Percentiles rank a stretch among this genome's conserved stretches.
These are phyloP conservation scores for Paramecium primaurelia DNA, from an alignment of 73 alveolate species.

Conservation along the genomic window DNA sequence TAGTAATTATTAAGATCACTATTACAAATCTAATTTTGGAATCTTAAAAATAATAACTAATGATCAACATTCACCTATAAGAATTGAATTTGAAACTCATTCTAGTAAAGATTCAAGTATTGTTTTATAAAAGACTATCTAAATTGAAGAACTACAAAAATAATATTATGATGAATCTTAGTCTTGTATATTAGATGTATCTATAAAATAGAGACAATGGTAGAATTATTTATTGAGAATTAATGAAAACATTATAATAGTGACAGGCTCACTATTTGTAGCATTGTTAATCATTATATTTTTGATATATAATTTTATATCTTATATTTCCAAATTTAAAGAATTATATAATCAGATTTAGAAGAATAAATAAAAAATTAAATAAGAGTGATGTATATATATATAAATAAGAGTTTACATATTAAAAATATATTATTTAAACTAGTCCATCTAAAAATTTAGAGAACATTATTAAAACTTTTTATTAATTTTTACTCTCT, in stretches of 20 bases:
- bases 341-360: background rate
- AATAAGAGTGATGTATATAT: background rate
- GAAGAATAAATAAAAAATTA: background rate
- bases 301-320: background rate
- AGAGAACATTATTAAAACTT: too few species aligned
- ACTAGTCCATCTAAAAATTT: too few species aligned
- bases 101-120: background rate
- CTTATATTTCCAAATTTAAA: background rate
- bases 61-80: background rate
- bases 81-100: slow-evolving; percentile 3
- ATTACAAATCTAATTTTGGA: background rate
- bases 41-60: background rate
- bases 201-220: background rate
- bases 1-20: background rate
- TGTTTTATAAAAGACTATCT: background rate
- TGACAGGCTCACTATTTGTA: background rate
- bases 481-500: too few species aligned
- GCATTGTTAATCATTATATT: background rate
- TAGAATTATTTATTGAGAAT: background rate
- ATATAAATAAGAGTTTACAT: background rate
- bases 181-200: background rate
- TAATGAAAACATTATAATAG: background rate
- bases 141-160: background rate
- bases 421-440: too few species aligned
- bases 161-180: background rate